Evolutionary conservation across 148 eudicot genomes (phyloP).

Genomic region (Vaccinium macrocarpon): DNA sequence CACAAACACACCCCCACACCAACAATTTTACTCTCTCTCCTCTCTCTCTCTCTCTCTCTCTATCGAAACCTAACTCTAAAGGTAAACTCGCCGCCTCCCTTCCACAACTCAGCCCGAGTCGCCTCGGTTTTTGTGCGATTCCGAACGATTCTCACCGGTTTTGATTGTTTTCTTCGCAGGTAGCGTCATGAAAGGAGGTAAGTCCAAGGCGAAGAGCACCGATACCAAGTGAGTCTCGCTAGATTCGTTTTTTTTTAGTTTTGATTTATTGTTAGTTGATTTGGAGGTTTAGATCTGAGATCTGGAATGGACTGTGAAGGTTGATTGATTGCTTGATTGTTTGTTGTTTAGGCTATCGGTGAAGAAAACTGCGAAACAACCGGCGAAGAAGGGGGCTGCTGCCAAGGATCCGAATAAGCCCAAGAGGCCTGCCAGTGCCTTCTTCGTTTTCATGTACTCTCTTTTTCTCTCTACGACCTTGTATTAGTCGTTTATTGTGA

Average conservation of each 20-base stretch:
- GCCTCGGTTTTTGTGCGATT: background rate
- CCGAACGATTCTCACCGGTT: background rate
- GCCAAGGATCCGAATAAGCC: constrained; percentile 50
- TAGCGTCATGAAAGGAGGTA: constrained; percentile 19
- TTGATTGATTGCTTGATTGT: background rate
- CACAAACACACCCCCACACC: background rate
- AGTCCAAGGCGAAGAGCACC: constrained; percentile 20
- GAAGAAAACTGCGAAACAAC: constrained; percentile 23
- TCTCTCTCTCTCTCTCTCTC: constrained; percentile 12
- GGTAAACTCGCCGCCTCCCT: constrained; percentile 5
- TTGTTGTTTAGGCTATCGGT: constrained; percentile 28
- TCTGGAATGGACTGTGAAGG: background rate
- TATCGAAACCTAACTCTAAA: background rate
- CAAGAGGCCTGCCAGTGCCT: constrained; percentile 46
- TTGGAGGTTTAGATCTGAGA: constrained; percentile 7
- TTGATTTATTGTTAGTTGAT: background rate
- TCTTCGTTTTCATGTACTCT: constrained; percentile 45
- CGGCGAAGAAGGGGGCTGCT: constrained; percentile 26
- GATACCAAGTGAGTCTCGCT: constrained; percentile 21
- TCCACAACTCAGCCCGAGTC: background rate
- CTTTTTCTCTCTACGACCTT: background rate
- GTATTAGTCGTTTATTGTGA: too few species aligned
- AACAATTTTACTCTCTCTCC: too few species aligned
- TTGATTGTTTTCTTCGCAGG: background rate
- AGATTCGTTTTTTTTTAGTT: background rate